Evolutionary conservation across 305 asterid species (phyloP), one percentile per base, ranked within the genome.

Genomic region (Petunia hybrid): DNA sequence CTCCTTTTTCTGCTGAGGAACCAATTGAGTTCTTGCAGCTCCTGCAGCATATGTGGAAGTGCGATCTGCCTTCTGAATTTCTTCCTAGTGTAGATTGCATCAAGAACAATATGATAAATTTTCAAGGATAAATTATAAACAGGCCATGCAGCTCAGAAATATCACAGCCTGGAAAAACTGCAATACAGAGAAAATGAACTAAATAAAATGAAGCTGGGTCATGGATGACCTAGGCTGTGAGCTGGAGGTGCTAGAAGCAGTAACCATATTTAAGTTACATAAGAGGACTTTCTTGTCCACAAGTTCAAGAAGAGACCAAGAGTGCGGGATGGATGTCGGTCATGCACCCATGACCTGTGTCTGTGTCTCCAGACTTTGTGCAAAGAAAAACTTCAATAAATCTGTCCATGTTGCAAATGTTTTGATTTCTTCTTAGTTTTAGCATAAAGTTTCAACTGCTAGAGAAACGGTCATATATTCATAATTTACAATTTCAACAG

Each of bases 1-100:
- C 81, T 92, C 97, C 76, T 96, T 92, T 91, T 91, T 91, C 91
- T 87, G 90, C 85, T 84, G 85, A 71, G 81, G 91, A 76, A 87
- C 92, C 88, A 90, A 80, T 36, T 76, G 56, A 77, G 84, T 43
- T 46, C 87, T 83, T 89, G 83, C 87, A 80, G 84, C 88, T 76
- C 85, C 87, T 76, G 85, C 84, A 73, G 83, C 75, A 70, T 80
- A 82, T 63, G 77, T 84, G 68, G 87, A 86, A 82, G 86, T 82
- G 80, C 76, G 88, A 86, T 84, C 90, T 69, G 84, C 88, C 78
- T 64, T 85, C 83, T 84, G 93, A 86, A 88, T 80, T 81, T 90
- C 94, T 82, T 91, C 98, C 98, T 94, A 89, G 85, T 85, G 60
- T 59, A 80, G 79, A 80, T 80, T 61, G 77, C 82, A 82, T 39